Evolutionary conservation across 2,329 filamentous ascomycete species (phyloP).

Genomic region (Cercospora citrullina): DNA sequence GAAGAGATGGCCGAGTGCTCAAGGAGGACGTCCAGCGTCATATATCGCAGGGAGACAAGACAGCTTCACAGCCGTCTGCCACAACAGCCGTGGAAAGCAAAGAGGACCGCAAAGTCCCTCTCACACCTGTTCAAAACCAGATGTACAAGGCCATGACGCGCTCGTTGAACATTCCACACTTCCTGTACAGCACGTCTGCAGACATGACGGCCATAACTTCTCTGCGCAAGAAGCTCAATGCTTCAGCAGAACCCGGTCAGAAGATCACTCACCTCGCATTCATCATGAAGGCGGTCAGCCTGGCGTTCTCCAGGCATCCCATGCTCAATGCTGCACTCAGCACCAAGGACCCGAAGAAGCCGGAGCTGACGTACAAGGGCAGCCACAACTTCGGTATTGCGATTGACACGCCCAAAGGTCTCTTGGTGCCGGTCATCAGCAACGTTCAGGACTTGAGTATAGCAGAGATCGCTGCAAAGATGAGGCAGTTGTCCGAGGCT

Average conservation of each 20-base stretch:
- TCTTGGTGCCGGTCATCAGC: conserved; percentile 88
- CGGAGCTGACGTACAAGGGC: conserved; percentile 72
- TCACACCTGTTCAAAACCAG: conserved; percentile 78
- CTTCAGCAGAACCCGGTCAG: conserved; percentile 42
- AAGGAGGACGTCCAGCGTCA: conserved; percentile 80
- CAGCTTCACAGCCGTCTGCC: conserved; percentile 35
- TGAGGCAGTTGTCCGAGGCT: conserved; percentile 69
- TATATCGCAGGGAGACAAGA: conserved; percentile 42
- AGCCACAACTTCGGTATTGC: conserved; percentile 95
- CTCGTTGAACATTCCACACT: conserved; percentile 88
- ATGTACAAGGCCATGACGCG: conserved; percentile 99
- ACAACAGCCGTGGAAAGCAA: conserved; percentile 40
- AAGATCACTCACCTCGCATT: conserved; percentile 92
- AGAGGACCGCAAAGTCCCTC: conserved; percentile 65
- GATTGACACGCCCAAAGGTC: conserved; percentile 86
- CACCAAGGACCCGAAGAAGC: conserved; percentile 61
- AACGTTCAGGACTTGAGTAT: conserved; percentile 78
- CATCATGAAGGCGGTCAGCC: conserved; percentile 90
- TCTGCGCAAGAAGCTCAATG: conserved; percentile 74
- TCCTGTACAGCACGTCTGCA: conserved; percentile 89
- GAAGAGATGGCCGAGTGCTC: conserved; percentile 83
- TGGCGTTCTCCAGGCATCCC: conserved; percentile 78
- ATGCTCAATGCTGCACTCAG: conserved; percentile 87
- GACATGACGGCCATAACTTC: conserved; percentile 74
- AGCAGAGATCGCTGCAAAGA: conserved; percentile 72